Base-by-base conservation (phyloP, 2,329 filamentous ascomycete species). In the Macroventuria anomochaeta region DNA sequence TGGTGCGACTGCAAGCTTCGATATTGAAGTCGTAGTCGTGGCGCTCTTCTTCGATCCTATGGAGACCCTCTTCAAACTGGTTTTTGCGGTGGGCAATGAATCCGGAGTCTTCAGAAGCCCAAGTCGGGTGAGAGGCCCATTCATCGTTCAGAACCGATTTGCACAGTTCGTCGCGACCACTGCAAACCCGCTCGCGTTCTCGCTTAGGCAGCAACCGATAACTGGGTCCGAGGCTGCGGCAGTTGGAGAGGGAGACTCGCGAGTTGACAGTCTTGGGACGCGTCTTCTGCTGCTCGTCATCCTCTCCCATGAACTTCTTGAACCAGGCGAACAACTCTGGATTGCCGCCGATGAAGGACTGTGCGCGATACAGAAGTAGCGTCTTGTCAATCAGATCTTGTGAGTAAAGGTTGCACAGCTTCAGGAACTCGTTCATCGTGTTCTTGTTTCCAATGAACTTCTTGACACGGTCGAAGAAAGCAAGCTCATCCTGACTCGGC, bases 11-110 rank as follows among this genome's bases (percentile, higher is more conserved):
- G 69, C 95, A 96, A 7, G 91, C 90, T 76, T 99, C 95, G 46
- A 99, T 97, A 71, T 97, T 95, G 77, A 96, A 96, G 74, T 99
- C 95, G 67, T 99, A 99, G 71, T 99, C 95, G 70, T 99, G 95
- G 4, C 95, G 89, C 74, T 99, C 95, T 75, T 99, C 95, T 75
- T 99, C 95, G 56, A 99, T 97, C 17, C 95, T 85, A 71, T 99
- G 95, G 7, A 99, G 85, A 26, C 90, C 90, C 75, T 99, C 95
- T 74, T 99, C 95, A 61, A 89, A 96, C 48, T 89, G 86, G 66
- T 99, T 99, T 83, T 99, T 99, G 58, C 93, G 87, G 76, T 99
- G 95, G 11, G 95, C 95, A 55, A 99, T 93, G 66, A 99, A 99
- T 0, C 95, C 95, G 37, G 91, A 96, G 71, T 99, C 95, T 75